A percentile compares a stretch with the other conserved stretches of the same genome.
phyloP scores from a whole-genome alignment of 2,329 filamentous ascomycete species.

The Colletotrichum tofieldiae region DNA sequence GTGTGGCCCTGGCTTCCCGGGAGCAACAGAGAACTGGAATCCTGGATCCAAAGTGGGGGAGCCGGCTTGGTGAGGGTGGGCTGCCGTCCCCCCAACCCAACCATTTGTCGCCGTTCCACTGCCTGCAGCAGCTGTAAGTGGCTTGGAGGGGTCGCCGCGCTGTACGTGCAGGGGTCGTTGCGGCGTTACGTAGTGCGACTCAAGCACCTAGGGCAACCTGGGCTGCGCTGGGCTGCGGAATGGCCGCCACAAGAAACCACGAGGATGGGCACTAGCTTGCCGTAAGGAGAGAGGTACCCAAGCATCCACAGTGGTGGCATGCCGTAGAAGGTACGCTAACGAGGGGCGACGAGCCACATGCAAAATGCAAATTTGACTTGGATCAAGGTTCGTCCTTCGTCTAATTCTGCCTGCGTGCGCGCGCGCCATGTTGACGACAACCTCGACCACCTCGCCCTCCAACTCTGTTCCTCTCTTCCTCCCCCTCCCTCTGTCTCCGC shows the following conservation, averaged over 20 bases:
- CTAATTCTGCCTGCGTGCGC: constrained; percentile 20
- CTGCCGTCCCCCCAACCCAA: constrained; percentile 18
- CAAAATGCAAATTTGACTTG: constrained; percentile 44
- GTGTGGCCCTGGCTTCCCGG: constrained; percentile 27
- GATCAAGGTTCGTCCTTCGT: constrained; percentile 42
- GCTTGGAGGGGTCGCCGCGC: constrained; percentile 7
- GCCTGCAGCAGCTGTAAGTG: constrained; percentile 34
- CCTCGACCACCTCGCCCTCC: constrained; percentile 19
- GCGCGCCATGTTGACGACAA: constrained; percentile 41
- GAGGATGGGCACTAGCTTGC: constrained; percentile 26
- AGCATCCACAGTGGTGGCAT: constrained; percentile 10
- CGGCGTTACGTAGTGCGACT: constrained; percentile 38
- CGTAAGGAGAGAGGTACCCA: constrained; percentile 12
- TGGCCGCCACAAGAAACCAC: constrained; percentile 30
- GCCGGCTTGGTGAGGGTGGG: constrained; percentile 23
- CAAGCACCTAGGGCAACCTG: constrained; percentile 18
- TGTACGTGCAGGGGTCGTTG: constrained; percentile 12
- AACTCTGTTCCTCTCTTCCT: constrained; percentile 13
- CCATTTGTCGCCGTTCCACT: constrained; percentile 11
- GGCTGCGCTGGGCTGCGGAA: constrained; percentile 27
- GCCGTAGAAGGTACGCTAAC: constrained; percentile 33
- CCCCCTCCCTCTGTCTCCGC: constrained; percentile 7
- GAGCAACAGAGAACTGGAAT: constrained; percentile 28
- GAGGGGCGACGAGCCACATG: constrained; percentile 43
- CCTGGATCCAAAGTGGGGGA: constrained; percentile 37